phyloP scores from a whole-genome alignment of 805 yeast genomes.

The Zygosaccharomyces siamensis region DNA sequence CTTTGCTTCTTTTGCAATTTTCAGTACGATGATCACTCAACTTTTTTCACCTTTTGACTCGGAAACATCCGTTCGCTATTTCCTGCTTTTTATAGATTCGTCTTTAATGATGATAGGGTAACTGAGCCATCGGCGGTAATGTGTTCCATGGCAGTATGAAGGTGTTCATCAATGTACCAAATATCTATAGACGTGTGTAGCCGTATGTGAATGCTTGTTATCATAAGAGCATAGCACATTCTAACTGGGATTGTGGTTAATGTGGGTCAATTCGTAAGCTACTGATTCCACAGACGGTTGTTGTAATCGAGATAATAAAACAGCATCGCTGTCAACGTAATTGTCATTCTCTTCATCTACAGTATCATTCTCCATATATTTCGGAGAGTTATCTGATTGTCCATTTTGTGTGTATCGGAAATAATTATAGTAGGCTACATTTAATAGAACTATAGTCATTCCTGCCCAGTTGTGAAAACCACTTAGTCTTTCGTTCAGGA shows the following conservation, averaged over 20 bases:
- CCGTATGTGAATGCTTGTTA: not conserved
- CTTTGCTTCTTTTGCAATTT: not conserved
- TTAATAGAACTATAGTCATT: slow-evolving; percentile 63
- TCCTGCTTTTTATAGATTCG: not conserved
- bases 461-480: slow-evolving; percentile 69
- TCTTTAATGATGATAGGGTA: not conserved
- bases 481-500: slow-evolving; percentile 66
- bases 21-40: not conserved
- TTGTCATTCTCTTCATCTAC: not conserved
- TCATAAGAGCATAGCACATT: not conserved
- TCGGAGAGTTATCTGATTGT: slow-evolving; percentile 4
- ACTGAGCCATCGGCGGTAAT: not conserved
- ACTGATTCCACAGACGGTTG: slow-evolving; percentile 8
- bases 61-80: not conserved
- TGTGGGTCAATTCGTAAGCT: slow-evolving; percentile 2
- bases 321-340: not conserved
- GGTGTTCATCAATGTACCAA: too few species aligned
- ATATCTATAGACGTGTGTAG: too few species aligned
- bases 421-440: slow-evolving; percentile 79
- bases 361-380: slow-evolving; percentile 1
- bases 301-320: slow-evolving; percentile 1
- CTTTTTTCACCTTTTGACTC: not conserved
- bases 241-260: not conserved
- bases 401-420: slow-evolving; percentile 42
- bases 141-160: too few species aligned